Evolutionary conservation across 2,329 filamentous ascomycete genomes (phyloP).

Genomic region (Xenosphaeropsis pyriputrescens): DNA sequence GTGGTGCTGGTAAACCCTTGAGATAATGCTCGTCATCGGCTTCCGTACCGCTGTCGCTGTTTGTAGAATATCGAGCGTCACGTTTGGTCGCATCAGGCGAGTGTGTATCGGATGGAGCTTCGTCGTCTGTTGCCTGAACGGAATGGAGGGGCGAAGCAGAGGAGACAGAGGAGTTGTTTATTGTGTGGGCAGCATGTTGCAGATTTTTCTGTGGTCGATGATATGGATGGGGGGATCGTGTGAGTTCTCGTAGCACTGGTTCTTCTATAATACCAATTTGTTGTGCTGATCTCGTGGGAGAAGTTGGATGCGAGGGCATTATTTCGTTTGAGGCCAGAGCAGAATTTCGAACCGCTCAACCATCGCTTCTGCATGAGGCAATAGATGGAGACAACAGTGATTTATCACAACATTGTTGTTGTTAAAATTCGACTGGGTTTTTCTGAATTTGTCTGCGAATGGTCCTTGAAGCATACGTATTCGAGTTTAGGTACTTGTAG

Average conservation of each 20-base stretch:
- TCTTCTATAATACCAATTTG: conserved; percentile 7
- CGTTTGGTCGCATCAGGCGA: conserved; percentile 8
- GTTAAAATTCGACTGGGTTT: neutral
- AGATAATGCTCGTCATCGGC: conserved; percentile 88
- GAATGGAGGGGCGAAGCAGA: conserved; percentile 11
- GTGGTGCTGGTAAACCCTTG: conserved; percentile 71
- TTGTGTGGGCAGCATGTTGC: conserved; percentile 30
- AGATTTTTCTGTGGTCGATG: conserved; percentile 42
- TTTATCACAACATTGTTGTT: neutral
- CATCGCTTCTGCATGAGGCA: neutral
- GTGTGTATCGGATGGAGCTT: conserved; percentile 12
- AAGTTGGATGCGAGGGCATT: neutral
- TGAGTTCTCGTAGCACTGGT: conserved; percentile 10
- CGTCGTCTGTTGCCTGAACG: conserved; percentile 16
- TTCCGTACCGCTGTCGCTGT: conserved; percentile 85
- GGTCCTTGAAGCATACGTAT: neutral
- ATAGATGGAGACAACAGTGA: neutral
- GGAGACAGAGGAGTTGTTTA: conserved; percentile 12
- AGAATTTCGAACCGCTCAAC: neutral
- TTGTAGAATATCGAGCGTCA: conserved; percentile 25
- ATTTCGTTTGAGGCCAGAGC: neutral
- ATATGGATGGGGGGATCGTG: conserved; percentile 54
- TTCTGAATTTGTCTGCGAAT: neutral
- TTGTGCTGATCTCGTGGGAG: neutral
- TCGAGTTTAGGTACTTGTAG: neutral